Evolutionary conservation across 2,329 filamentous ascomycete genomes (phyloP).

Genomic region (Botrytis squamosa): DNA sequence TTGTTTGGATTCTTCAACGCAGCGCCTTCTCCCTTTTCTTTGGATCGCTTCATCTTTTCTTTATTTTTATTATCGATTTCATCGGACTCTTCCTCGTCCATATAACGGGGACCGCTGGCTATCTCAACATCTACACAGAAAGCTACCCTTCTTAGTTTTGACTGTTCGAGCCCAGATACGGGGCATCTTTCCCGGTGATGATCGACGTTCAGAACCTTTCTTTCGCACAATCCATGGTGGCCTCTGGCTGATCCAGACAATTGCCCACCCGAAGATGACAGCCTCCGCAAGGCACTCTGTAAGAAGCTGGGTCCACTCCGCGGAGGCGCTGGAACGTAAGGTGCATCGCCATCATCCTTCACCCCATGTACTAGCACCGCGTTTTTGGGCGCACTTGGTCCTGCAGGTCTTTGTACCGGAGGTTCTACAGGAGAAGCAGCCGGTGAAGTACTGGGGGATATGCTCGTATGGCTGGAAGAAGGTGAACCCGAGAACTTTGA

Average conservation of each 20-base stretch:
- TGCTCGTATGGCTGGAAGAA: slow-evolving; percentile 34
- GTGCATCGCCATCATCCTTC: slow-evolving; percentile 58
- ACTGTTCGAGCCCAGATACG: slow-evolving; percentile 74
- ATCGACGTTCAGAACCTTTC: slow-evolving; percentile 83
- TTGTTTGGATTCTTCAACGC: slow-evolving; percentile 66
- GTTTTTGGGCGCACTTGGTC: slow-evolving; percentile 49
- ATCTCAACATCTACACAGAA: slow-evolving; percentile 99
- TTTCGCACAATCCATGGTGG: slow-evolving; percentile 72
- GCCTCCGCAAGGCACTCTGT: slow-evolving; percentile 73
- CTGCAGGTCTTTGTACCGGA: slow-evolving; percentile 35
- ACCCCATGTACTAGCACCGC: slow-evolving; percentile 58
- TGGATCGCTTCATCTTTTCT: slow-evolving; percentile 63
- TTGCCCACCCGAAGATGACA: slow-evolving; percentile 59
- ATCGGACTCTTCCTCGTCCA: slow-evolving; percentile 60
- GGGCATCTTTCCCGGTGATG: slow-evolving; percentile 73
- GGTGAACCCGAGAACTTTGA: slow-evolving; percentile 72
- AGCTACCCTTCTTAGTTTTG: slow-evolving; percentile 81
- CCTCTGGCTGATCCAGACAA: slow-evolving; percentile 45
- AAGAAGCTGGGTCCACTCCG: slow-evolving; percentile 72
- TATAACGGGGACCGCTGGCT: slow-evolving; percentile 78
- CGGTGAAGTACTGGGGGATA: slow-evolving; percentile 31
- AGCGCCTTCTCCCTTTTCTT: slow-evolving; percentile 71
- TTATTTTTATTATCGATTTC: slow-evolving; percentile 50
- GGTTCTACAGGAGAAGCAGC: slow-evolving; percentile 38
- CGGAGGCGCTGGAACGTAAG: slow-evolving; percentile 73